These are phyloP conservation scores for Peniophora sp. DNA, from an alignment of 1,284 basidiomycete species.

Conservation along the genomic window DNA sequence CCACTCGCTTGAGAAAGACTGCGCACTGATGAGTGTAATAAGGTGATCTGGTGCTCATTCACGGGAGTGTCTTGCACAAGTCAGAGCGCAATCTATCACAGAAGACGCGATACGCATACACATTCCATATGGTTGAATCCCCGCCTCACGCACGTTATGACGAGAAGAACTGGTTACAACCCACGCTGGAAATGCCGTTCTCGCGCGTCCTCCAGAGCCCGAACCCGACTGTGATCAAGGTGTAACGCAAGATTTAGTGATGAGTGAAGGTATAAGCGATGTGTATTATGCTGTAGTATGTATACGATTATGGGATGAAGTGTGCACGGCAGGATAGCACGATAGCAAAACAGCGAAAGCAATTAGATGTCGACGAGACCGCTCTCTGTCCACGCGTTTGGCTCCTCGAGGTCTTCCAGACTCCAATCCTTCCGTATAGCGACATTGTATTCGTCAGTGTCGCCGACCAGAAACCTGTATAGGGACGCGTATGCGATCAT, in stretches of 20 bases:
- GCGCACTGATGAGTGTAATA: not conserved
- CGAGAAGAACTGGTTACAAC: constrained; percentile 85
- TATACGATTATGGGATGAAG: too few species aligned
- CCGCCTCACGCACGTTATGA: constrained; percentile 61
- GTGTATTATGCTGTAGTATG: too few species aligned
- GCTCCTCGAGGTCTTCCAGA: constrained; percentile 44
- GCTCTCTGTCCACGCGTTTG: too few species aligned
- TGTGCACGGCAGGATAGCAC: too few species aligned
- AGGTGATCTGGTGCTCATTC: constrained; percentile 86
- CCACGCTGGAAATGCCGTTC: constrained; percentile 76
- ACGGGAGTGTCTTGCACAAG: constrained; percentile 85
- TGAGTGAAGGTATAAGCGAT: too few species aligned
- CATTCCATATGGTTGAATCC: constrained; percentile 87
- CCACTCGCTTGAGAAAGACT: not conserved
- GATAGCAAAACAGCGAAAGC: too few species aligned
- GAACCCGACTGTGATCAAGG: constrained; percentile 16
- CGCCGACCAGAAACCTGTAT: constrained; percentile 61
- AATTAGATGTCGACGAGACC: too few species aligned
- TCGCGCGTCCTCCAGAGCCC: constrained; percentile 50
- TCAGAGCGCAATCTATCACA: constrained; percentile 72
- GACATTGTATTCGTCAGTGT: constrained; percentile 60
- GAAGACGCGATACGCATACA: constrained; percentile 83
- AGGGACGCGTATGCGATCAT: constrained; percentile 93
- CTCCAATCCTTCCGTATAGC: constrained; percentile 60
- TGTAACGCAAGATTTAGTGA: too few species aligned